phyloP scores from a whole-genome alignment of 176 grass and related monocot species.

The Typha latifolia region DNA sequence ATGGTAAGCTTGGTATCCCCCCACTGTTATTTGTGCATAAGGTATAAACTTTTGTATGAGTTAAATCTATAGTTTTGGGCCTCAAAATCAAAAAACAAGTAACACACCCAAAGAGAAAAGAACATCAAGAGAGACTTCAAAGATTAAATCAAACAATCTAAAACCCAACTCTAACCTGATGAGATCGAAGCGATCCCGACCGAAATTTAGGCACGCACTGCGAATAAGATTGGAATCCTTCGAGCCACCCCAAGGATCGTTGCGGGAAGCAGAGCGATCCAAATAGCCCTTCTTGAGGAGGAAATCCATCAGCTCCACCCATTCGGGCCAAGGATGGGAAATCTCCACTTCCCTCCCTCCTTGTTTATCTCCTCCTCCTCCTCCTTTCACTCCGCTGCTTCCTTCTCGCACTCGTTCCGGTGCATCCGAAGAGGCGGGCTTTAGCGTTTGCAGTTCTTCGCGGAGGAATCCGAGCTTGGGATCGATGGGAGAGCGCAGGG shows the following conservation, averaged over 20 bases:
- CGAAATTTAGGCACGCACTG: conserved; percentile 66
- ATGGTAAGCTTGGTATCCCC: no score
- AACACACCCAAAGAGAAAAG: not conserved
- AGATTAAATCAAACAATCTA: not conserved
- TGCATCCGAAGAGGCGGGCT: conserved; percentile 12
- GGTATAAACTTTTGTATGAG: no score
- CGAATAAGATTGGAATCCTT: conserved; percentile 58
- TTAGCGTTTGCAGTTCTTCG: conserved; percentile 27
- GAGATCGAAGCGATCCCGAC: conserved; percentile 40
- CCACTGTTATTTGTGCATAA: no score
- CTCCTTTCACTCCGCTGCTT: not conserved
- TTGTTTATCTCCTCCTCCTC: not conserved
- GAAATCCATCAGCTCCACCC: conserved; percentile 59
- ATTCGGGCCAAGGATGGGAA: conserved; percentile 63
- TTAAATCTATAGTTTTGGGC: no score
- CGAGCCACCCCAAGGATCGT: conserved; percentile 7
- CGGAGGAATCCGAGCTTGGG: conserved; percentile 34
- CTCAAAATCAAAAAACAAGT: no score
- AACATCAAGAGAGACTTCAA: not conserved
- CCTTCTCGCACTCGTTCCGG: not conserved
- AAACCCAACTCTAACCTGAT: conserved; percentile 38
- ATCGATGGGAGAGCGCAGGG: conserved; percentile 12
- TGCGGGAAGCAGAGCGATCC: conserved; percentile 27
- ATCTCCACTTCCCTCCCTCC: conserved; percentile 36
- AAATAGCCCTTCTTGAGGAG: conserved; percentile 47